These are phyloP conservation scores for Termitomyces sp. DNA, from an alignment of 1,284 basidiomycete genomes.

Conservation along the genomic window DNA sequence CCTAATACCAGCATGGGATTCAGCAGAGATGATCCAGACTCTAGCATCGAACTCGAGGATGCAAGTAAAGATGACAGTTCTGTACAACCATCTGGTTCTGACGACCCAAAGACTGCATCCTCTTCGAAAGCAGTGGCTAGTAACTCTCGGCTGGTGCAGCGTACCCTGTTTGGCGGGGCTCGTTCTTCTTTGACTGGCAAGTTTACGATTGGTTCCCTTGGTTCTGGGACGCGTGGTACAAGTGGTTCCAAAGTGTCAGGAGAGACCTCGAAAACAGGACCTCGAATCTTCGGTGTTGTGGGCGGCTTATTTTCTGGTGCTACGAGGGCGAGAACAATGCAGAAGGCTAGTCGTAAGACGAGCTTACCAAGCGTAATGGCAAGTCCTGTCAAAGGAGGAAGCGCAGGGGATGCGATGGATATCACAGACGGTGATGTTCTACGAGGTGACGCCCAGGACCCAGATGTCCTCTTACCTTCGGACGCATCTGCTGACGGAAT, in stretches of 20 bases:
- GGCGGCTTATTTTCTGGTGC: constrained; percentile 17
- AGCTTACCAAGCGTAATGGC: constrained; percentile 52
- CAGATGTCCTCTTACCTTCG: not conserved
- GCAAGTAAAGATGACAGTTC: constrained; percentile 23
- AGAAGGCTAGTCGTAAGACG: constrained; percentile 60
- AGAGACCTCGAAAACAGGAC: not conserved
- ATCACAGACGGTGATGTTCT: constrained; percentile 18
- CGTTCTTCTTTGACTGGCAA: constrained; percentile 9
- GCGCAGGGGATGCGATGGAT: constrained; percentile 21
- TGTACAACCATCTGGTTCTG: constrained; percentile 6
- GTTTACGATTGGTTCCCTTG: constrained; percentile 7
- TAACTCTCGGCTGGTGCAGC: constrained; percentile 8
- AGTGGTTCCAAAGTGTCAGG: constrained; percentile 18
- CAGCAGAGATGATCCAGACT: constrained; percentile 32
- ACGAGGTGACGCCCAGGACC: constrained; percentile 3
- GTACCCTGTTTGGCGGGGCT: constrained; percentile 5
- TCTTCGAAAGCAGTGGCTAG: constrained; percentile 1
- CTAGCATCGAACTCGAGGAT: constrained; percentile 16
- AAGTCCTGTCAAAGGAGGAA: constrained; percentile 53
- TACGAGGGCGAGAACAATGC: constrained; percentile 26
- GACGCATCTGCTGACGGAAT: not conserved
- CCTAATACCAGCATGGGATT: constrained; percentile 67
- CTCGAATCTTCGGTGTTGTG: constrained; percentile 17
- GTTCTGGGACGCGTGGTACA: constrained; percentile 13
- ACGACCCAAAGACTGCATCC: not conserved